These are phyloP conservation scores for Brassica hybrid DNA, from an alignment of 441 rosid species.

Conservation along the genomic window DNA sequence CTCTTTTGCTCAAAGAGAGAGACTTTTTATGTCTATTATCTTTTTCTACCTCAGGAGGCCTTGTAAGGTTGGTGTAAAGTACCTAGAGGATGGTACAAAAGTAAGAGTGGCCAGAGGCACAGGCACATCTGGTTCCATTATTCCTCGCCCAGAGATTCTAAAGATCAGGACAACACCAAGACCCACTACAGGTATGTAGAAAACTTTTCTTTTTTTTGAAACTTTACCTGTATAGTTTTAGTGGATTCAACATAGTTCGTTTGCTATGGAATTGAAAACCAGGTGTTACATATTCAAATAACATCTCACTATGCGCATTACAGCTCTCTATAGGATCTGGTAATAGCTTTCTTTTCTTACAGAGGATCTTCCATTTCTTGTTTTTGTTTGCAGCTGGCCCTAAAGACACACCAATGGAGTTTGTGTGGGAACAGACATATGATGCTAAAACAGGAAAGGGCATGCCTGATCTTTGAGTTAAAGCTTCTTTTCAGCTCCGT, in stretches of 20 bases:
- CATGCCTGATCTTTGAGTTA: constrained; percentile 75
- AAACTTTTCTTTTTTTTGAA: not conserved
- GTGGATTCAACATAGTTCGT: constrained; percentile 3
- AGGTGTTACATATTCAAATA: not conserved
- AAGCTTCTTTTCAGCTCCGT: not conserved
- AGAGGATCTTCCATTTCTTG: not conserved
- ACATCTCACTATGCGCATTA: not conserved
- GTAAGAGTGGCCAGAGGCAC: constrained; percentile 89
- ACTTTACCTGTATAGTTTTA: not conserved
- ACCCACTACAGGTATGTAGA: constrained; percentile 68
- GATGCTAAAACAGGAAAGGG: constrained; percentile 87
- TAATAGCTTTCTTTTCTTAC: not conserved
- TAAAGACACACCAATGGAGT: constrained; percentile 82
- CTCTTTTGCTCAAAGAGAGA: not conserved
- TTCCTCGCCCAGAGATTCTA: constrained; percentile 94
- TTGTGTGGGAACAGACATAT: constrained; percentile 76
- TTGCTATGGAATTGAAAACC: not conserved
- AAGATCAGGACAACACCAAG: constrained; percentile 86
- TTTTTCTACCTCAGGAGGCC: constrained; percentile 63
- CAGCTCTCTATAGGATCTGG: not conserved
- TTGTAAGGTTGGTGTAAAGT: constrained; percentile 77
- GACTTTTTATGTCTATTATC: not conserved
- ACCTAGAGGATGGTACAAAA: constrained; percentile 95
- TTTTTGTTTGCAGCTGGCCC: constrained; percentile 69
- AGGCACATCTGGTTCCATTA: constrained; percentile 83